A percentile compares a stretch with the other conserved stretches of the same genome.
These are phyloP conservation scores for Podospora bellae-mahoneyi DNA, from an alignment of 495 filamentous ascomycete genomes.

Conservation along the genomic window DNA sequence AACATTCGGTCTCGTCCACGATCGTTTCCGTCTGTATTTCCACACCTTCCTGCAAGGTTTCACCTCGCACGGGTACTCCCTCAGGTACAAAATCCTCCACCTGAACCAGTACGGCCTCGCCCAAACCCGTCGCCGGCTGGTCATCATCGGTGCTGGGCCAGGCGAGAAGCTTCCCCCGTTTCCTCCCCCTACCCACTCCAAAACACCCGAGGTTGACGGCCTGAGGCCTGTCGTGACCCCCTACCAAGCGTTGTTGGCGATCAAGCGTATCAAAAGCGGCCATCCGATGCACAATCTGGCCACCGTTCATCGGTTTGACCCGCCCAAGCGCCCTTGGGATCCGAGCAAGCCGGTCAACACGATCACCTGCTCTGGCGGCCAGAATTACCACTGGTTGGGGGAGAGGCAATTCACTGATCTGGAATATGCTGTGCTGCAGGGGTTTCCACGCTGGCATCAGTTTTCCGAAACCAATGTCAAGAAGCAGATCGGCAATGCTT, in stretches of 20 bases:
- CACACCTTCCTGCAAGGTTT: constrained; percentile 62
- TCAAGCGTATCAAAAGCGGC: constrained; percentile 46
- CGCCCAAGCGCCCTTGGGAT: constrained; percentile 39
- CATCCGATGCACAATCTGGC: constrained; percentile 37
- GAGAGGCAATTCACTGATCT: constrained; percentile 62
- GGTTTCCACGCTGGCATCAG: constrained; percentile 63
- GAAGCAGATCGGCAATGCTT: constrained; percentile 85
- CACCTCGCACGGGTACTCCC: constrained; percentile 62
- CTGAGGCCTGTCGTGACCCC: constrained; percentile 35
- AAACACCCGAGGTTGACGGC: constrained; percentile 38
- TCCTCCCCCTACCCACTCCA: constrained; percentile 64
- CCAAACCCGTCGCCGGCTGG: constrained; percentile 51
- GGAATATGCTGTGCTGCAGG: constrained; percentile 73
- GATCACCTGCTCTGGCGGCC: constrained; percentile 68
- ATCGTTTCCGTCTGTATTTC: constrained; percentile 52
- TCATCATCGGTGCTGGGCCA: constrained; percentile 76
- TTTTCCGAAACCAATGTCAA: constrained; percentile 54
- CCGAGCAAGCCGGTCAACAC: constrained; percentile 45
- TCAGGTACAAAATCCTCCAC: constrained; percentile 52
- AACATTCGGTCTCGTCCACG: constrained; percentile 61
- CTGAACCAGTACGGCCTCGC: constrained; percentile 47
- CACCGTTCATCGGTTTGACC: constrained; percentile 18
- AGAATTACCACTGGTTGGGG: constrained; percentile 69
- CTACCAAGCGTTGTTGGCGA: constrained; percentile 21
- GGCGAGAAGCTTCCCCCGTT: constrained; percentile 72